A percentile compares a stretch with the other conserved stretches of the same genome.
phyloP scores from a whole-genome alignment of 805 yeast genomes.

The Brettanomyces custersianus region DNA sequence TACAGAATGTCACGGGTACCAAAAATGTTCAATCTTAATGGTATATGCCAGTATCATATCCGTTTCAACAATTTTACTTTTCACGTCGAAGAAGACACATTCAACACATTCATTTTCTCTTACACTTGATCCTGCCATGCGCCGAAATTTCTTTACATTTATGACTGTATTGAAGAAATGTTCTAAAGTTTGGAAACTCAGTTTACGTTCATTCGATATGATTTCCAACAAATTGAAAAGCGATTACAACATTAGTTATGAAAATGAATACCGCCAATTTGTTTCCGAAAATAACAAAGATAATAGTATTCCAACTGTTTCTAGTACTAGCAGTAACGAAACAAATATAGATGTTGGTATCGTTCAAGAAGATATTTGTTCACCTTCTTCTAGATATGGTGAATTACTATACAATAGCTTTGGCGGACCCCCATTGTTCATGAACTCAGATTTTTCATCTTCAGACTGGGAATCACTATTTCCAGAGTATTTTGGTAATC shows the following conservation, averaged over 20 bases:
- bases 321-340: neutral
- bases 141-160: slow-evolving; percentile 28
- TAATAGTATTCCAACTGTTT: neutral
- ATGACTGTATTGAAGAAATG: slow-evolving; percentile 32
- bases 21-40: slow-evolving; percentile 35
- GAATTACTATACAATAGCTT: slow-evolving; percentile 24
- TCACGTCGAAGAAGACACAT: neutral
- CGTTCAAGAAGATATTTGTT: neutral
- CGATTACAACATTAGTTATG: slow-evolving; percentile 12
- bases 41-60: slow-evolving; percentile 37
- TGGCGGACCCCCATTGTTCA: slow-evolving; percentile 45
- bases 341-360: neutral
- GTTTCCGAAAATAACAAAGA: neutral
- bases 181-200: slow-evolving; percentile 38
- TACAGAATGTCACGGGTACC: slow-evolving; percentile 29
- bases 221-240: slow-evolving; percentile 26
- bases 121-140: slow-evolving; percentile 16
- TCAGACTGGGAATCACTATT: slow-evolving; percentile 42
- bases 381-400: neutral
- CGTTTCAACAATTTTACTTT: slow-evolving; percentile 8
- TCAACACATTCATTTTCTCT: slow-evolving; percentile 14
- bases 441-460: slow-evolving; percentile 37
- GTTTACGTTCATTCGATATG: slow-evolving; percentile 34
- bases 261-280: slow-evolving; percentile 3
- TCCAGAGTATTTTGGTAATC: slow-evolving; percentile 12